Conservation (phyloP, 2,329 filamentous ascomycete genomes). For the Colletotrichum brevisporum region DNA sequence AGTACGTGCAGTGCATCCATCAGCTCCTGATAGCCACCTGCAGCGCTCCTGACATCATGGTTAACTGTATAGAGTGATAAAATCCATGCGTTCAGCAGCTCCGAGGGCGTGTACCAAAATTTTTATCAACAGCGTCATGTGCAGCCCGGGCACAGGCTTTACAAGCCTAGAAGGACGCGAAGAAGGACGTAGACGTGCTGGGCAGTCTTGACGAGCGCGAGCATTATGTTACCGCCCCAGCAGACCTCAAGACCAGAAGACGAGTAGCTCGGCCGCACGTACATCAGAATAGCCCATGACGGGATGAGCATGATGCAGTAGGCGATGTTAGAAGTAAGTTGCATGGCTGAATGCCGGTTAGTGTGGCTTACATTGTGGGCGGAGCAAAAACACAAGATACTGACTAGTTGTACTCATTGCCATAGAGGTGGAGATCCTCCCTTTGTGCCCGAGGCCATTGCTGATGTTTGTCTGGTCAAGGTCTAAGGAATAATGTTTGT, state of each 20-base stretch:
- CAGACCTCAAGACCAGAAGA: conserved; percentile 46
- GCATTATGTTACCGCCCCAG: conserved; percentile 42
- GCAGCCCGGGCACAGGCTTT: no score
- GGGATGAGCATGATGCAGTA: conserved; percentile 48
- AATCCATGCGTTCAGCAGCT: conserved; percentile 65
- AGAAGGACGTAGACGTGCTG: conserved; percentile 58
- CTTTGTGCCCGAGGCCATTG: conserved; percentile 63
- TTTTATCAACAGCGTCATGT: conserved; percentile 58
- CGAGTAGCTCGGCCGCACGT: conserved; percentile 47
- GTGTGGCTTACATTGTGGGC: not conserved
- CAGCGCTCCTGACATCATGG: conserved; percentile 70
- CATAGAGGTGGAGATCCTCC: conserved; percentile 62
- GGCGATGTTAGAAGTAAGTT: conserved; percentile 44
- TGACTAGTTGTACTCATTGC: conserved; percentile 53
- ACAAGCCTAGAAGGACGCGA: conserved; percentile 59
- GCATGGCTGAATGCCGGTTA: conserved; percentile 26
- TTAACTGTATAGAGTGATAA: no score
- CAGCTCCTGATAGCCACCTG: conserved; percentile 60
- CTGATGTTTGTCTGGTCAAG: conserved; percentile 56
- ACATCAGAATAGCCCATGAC: conserved; percentile 47
- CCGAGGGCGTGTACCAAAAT: conserved; percentile 55
- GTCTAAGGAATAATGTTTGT: conserved; percentile 13
- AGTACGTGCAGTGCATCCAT: conserved; percentile 35
- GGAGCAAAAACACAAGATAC: not conserved
- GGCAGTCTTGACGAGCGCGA: conserved; percentile 41